A percentile compares a stretch with the other conserved stretches of the same genome.
These are phyloP conservation scores for Rhizoctonia solani DNA, from an alignment of 1,284 basidiomycete genomes.

Conservation along the genomic window DNA sequence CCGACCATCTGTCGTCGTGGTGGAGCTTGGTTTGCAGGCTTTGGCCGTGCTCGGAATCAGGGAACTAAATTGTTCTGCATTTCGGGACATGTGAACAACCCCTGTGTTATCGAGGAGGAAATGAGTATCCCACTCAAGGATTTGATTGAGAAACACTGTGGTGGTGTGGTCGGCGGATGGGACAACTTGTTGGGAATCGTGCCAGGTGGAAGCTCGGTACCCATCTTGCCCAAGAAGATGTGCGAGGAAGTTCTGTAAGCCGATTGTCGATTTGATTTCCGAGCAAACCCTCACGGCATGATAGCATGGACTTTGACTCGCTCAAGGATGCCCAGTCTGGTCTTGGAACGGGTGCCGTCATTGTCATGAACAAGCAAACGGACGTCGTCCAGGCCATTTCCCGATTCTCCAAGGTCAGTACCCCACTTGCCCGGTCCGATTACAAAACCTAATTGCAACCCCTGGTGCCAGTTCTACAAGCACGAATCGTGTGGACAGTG, in stretches of 20 bases:
- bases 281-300: neutral
- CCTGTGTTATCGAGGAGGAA: slow-evolving; percentile 97
- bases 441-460: neutral
- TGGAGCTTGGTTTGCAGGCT: slow-evolving; percentile 88
- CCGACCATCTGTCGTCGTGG: slow-evolving; percentile 96
- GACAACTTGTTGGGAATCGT: slow-evolving; percentile 94
- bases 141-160: slow-evolving; percentile 95
- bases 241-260: slow-evolving; percentile 85
- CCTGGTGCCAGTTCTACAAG: slow-evolving; percentile 77
- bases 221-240: slow-evolving; percentile 83
- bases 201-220: slow-evolving; percentile 94
- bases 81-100: slow-evolving; percentile 97
- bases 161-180: slow-evolving; percentile 94
- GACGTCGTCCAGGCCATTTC: slow-evolving; percentile 93
- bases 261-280: slow-evolving; percentile 42
- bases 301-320: slow-evolving; percentile 97
- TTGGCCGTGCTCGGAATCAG: slow-evolving; percentile 91
- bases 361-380: slow-evolving; percentile 98
- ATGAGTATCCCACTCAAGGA: slow-evolving; percentile 97
- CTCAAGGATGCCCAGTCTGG: slow-evolving; percentile 93
- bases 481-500: slow-evolving; percentile 99
- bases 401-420: slow-evolving; percentile 79
- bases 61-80: slow-evolving; percentile 97
- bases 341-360: slow-evolving; percentile 96
- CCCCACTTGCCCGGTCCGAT: slow-evolving; percentile 6